These are phyloP conservation scores for Fraxinus dipetala DNA, from an alignment of 305 asterid genomes.

Conservation along the genomic window DNA sequence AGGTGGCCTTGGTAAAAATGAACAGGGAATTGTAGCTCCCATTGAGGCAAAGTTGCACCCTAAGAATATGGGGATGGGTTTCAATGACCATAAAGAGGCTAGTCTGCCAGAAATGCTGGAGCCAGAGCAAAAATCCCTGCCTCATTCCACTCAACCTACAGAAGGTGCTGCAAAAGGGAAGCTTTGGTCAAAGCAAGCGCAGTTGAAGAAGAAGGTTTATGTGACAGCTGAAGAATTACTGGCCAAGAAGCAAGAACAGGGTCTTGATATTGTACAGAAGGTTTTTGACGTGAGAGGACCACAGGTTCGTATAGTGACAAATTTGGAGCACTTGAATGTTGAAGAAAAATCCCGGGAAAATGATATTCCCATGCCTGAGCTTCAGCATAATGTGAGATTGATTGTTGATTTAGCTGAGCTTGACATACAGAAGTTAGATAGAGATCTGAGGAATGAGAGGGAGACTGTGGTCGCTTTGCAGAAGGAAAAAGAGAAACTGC, in stretches of 20 bases:
- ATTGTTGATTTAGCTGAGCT: slow-evolving; percentile 74
- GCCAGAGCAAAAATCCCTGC: slow-evolving; percentile 37
- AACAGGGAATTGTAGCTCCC: slow-evolving; percentile 78
- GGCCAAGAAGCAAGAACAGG: slow-evolving; percentile 71
- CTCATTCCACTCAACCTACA: slow-evolving; percentile 33
- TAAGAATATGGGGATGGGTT: slow-evolving; percentile 88
- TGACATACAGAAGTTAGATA: slow-evolving; percentile 76
- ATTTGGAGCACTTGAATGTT: slow-evolving; percentile 79
- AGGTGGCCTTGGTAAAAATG: slow-evolving; percentile 85
- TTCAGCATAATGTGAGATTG: slow-evolving; percentile 78
- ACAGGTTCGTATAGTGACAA: slow-evolving; percentile 77
- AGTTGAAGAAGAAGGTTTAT: slow-evolving; percentile 51
- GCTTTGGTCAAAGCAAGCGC: slow-evolving; percentile 66
- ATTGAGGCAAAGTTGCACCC: slow-evolving; percentile 77
- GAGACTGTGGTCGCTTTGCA: slow-evolving; percentile 82
- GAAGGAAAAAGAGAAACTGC: slow-evolving; percentile 74
- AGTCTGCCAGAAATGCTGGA: slow-evolving; percentile 45
- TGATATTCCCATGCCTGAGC: slow-evolving; percentile 90
- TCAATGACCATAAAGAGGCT: slow-evolving; percentile 69
- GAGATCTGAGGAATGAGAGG: slow-evolving; percentile 81
- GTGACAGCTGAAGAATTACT: slow-evolving; percentile 70
- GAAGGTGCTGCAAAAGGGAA: slow-evolving; percentile 48
- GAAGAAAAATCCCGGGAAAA: slow-evolving; percentile 75
- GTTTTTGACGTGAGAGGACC: slow-evolving; percentile 98
- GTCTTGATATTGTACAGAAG: slow-evolving; percentile 70